A percentile compares a stretch with the other conserved stretches of the same genome.
Evolutionary conservation across 805 yeast species (phyloP).

Genomic region (Lipomyces anomalus): DNA sequence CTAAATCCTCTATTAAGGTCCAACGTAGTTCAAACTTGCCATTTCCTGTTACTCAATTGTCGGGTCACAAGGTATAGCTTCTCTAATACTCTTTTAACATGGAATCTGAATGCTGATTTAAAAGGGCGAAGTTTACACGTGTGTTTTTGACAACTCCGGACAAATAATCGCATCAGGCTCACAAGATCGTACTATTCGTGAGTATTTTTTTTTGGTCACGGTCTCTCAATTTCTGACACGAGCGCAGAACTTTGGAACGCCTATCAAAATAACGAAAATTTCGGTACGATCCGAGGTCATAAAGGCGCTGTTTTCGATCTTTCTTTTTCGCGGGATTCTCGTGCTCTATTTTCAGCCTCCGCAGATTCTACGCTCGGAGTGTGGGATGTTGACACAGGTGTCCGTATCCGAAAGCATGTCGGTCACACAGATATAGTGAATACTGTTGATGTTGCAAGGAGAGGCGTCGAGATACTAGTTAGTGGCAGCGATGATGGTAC

Average conservation of each 20-base stretch:
- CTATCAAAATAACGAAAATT: conserved; percentile 39
- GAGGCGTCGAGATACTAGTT: conserved; percentile 35
- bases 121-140: conserved; percentile 46
- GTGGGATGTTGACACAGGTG: conserved; percentile 59
- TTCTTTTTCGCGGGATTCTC: conserved; percentile 47
- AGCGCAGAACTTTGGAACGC: conserved; percentile 40
- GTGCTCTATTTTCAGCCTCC: conserved; percentile 44
- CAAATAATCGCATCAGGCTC: conserved; percentile 57
- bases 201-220: conserved; percentile 20
- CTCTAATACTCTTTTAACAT: background rate
- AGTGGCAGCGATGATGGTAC: conserved; percentile 66
- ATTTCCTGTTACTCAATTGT: conserved; percentile 24
- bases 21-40: conserved; percentile 19
- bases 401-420: conserved; percentile 47
- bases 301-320: conserved; percentile 60
- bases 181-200: conserved; percentile 37
- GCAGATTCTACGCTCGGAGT: conserved; percentile 58
- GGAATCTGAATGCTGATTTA: background rate
- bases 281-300: conserved; percentile 49
- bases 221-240: conserved; percentile 35
- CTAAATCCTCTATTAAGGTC: too few relatives aligned
- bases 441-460: conserved; percentile 40
- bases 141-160: conserved; percentile 50
- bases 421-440: conserved; percentile 54
- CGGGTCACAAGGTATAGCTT: conserved; percentile 23